Evolutionary conservation across 2,329 filamentous ascomycete species (phyloP), one percentile per base, ranked within the genome.

Genomic region (Fusarium piperis): DNA sequence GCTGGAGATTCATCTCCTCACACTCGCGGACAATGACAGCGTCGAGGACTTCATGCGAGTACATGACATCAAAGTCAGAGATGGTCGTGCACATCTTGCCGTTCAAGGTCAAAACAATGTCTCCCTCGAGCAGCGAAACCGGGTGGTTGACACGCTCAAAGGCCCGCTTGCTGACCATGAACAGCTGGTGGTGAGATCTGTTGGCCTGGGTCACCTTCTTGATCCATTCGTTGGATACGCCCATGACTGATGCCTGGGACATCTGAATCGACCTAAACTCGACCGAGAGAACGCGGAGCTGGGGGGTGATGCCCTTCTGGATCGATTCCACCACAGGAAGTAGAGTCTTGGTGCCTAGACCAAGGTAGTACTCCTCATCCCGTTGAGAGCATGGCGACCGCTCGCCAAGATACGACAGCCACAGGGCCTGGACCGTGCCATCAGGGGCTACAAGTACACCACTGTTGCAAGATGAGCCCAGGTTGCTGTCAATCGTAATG

Each of bases 161-260:
- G 0, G 89, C 90, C 52, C 97, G 92, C 84, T 99, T 99, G 76
- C 94, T 92, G 32, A 99, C 94, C 93, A 99, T 98, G 85, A 99
- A 99, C 38, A 99, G 89, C 83, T 99, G 96, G 79, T 99, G 96
- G 64, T 94, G 93, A 57, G 96, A 92, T 39, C 94, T 93, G 81
- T 99, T 98, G 69, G 94, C 94, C 72, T 91, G 86, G 59, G 96
- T 92, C 3, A 98, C 95, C 81, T 94, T 93, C 75, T 93, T 88
- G 76, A 99, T 97, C 96, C 95, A 98, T 69, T 97, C 92, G 76
- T 98, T 95, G 0, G 93, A 94, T 1, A 98, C 94, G 11, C 96
- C 96, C 95, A 99, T 98, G 73, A 98, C 94, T 38, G 95, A 92
- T 16, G 94, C 95, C 83, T 99, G 96, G 39, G 93, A 93, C 95